A percentile compares a stretch with the other conserved stretches of the same genome.
These are phyloP conservation scores for Cryptococcus sp. DNA, from an alignment of 1,284 basidiomycete species.

Conservation along the genomic window DNA sequence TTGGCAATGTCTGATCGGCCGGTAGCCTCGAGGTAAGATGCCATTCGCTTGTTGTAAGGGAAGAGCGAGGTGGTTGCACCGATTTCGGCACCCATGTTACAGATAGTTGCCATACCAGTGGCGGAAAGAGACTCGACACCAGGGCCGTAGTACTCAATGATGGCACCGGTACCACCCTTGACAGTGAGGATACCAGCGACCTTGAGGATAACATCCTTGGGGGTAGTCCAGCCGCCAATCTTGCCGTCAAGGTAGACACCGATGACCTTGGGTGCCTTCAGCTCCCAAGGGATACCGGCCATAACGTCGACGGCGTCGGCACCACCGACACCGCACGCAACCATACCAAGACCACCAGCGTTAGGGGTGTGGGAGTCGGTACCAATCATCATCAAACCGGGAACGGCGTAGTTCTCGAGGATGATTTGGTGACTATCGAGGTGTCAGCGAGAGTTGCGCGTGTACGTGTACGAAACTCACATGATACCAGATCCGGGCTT, in stretches of 20 bases:
- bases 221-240: conserved; percentile 94
- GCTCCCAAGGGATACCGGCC: conserved; percentile 96
- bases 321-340: conserved; percentile 98
- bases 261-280: conserved; percentile 98
- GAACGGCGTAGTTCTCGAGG: conserved; percentile 98
- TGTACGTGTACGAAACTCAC: conserved; percentile 19
- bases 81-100: conserved; percentile 99
- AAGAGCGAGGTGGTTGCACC: conserved; percentile 98
- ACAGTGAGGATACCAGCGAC: conserved; percentile 96
- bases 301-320: conserved; percentile 99
- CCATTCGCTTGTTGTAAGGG: conserved; percentile 98
- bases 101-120: conserved; percentile 97
- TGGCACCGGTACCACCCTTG: conserved; percentile 96
- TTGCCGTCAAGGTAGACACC: conserved; percentile 96
- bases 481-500: conserved; percentile 98
- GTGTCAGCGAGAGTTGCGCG: background rate
- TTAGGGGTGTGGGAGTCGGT: conserved; percentile 99
- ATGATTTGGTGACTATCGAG: conserved; percentile 77
- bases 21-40: conserved; percentile 89
- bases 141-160: conserved; percentile 90
- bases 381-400: conserved; percentile 98
- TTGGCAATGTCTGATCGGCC: conserved; percentile 84
- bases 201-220: conserved; percentile 97
- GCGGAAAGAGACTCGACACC: conserved; percentile 95
- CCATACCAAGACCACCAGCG: conserved; percentile 98